A percentile compares a stretch with the other conserved stretches of the same genome.
Conservation (phyloP, 2,329 filamentous ascomycete species). For the Rhynchosporium graminicola region DNA sequence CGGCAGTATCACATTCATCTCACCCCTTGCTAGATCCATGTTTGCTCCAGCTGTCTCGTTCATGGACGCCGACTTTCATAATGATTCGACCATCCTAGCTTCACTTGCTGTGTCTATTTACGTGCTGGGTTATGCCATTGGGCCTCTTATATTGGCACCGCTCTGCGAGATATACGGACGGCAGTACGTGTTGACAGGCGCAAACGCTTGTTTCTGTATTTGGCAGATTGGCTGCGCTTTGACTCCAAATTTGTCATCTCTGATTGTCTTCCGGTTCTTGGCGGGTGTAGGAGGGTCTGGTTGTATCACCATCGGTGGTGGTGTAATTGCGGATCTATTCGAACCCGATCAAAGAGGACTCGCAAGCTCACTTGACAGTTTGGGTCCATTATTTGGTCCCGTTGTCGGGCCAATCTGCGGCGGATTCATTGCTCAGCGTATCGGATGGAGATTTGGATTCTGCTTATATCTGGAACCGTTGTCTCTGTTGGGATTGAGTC, state of each 20-base stretch:
- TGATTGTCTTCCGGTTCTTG: slow-evolving; percentile 51
- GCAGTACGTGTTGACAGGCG: slow-evolving; percentile 53
- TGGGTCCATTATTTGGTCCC: slow-evolving; percentile 38
- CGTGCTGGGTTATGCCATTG: slow-evolving; percentile 59
- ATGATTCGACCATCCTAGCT: slow-evolving; percentile 30
- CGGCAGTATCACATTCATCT: slow-evolving; percentile 41
- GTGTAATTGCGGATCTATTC: slow-evolving; percentile 47
- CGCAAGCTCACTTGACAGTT: slow-evolving; percentile 37
- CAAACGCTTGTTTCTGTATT: slow-evolving; percentile 61
- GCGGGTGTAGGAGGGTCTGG: slow-evolving; percentile 50
- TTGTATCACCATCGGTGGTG: slow-evolving; percentile 47
- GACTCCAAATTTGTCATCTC: slow-evolving; percentile 49
- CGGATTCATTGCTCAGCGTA: slow-evolving; percentile 46
- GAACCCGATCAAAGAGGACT: slow-evolving; percentile 37
- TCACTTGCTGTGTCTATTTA: slow-evolving; percentile 49
- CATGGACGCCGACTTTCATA: slow-evolving; percentile 34
- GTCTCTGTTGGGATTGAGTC: slow-evolving; percentile 42
- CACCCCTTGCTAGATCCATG: slow-evolving; percentile 45
- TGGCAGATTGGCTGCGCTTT: slow-evolving; percentile 68
- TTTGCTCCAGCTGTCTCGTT: slow-evolving; percentile 45
- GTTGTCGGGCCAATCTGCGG: slow-evolving; percentile 39
- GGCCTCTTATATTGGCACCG: slow-evolving; percentile 58
- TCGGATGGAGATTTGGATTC: slow-evolving; percentile 52
- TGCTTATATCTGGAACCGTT: slow-evolving; percentile 48
- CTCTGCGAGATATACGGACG: slow-evolving; percentile 67